Evolutionary conservation across 805 yeast species (phyloP), one percentile per base, ranked within the genome.

Genomic region (Candida caryicola): DNA sequence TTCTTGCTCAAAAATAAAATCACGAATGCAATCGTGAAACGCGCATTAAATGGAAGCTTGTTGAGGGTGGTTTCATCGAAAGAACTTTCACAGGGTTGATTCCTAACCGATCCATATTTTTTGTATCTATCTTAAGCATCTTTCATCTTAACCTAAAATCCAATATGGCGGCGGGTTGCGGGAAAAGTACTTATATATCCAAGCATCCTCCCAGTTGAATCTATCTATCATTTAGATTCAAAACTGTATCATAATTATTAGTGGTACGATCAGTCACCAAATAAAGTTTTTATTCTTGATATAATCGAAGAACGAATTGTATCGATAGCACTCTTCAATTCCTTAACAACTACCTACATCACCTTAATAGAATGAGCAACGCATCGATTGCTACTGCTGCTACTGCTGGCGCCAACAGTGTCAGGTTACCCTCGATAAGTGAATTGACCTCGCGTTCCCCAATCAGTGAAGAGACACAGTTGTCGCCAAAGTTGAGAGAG

Each of bases 341-440:
- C n/a, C n/a, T n/a, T n/a, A n/a, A n/a, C n/a, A n/a, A n/a, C n/a
- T n/a, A n/a, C n/a, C n/a, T n/a, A n/a, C n/a, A n/a, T n/a, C n/a
- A n/a, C n/a, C n/a, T n/a, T n/a, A n/a, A n/a, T n/a, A n/a, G n/a
- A n/a, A n/a, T n/a, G n/a, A n/a, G n/a, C n/a, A n/a, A n/a, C n/a
- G n/a, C n/a, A n/a, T n/a, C n/a, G n/a, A n/a, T n/a, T n/a, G n/a
- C n/a, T n/a, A n/a, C 40, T 25, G 28, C 41, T 13, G 10, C 40
- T n/a, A 23, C 35, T 4, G 9, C 33, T 19, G 17, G 36, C 8
- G 26, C 41, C 17, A 9, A 33, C 4, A 33, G 28, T 25, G 36
- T 41, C 26, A 41, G 29, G 27, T 36, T 41, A 40, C 50, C 50
- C 14, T 43, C 47, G 6, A 46, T 46, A 17, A 43, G 50, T 34